Evolutionary conservation across 768 basidiomycete species (phyloP).

Genomic region (Psilocybe sp.): DNA sequence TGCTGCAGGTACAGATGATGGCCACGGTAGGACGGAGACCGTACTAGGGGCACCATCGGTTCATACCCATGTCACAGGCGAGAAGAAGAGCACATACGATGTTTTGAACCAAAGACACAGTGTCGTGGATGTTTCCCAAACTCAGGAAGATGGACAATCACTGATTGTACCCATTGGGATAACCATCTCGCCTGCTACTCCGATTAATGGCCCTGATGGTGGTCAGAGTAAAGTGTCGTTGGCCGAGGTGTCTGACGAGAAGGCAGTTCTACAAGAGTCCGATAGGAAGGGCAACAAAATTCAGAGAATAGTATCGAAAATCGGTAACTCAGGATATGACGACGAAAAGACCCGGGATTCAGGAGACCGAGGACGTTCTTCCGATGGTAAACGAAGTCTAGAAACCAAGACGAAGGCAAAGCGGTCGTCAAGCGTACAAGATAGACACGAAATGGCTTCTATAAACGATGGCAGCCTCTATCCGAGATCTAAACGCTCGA

Average conservation of each 20-base stretch:
- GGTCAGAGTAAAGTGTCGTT: no score
- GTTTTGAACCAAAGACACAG: not conserved
- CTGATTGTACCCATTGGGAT: constrained; percentile 39
- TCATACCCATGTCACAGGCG: not conserved
- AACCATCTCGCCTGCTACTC: constrained; percentile 62
- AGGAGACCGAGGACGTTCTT: constrained; percentile 10
- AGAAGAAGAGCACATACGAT: constrained; percentile 2
- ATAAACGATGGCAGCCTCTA: constrained; percentile 6
- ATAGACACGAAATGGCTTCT: constrained; percentile 9
- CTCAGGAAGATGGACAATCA: constrained; percentile 1
- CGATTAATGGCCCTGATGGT: constrained; percentile 15
- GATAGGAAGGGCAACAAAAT: constrained; percentile 2
- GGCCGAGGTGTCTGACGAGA: no score
- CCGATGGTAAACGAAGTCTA: constrained; percentile 11
- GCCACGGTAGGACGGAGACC: no score
- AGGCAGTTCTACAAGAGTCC: not conserved
- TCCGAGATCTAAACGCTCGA: constrained; percentile 32
- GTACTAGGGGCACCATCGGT: not conserved
- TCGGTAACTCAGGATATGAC: not conserved
- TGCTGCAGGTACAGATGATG: constrained; percentile 15
- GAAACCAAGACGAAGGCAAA: not conserved
- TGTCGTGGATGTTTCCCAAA: not conserved
- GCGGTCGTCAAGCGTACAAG: constrained; percentile 6
- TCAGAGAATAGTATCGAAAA: not conserved
- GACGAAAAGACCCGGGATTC: not conserved